phyloP scores from a whole-genome alignment of 2,329 filamentous ascomycete species.

The Leptoxyphium fumago region DNA sequence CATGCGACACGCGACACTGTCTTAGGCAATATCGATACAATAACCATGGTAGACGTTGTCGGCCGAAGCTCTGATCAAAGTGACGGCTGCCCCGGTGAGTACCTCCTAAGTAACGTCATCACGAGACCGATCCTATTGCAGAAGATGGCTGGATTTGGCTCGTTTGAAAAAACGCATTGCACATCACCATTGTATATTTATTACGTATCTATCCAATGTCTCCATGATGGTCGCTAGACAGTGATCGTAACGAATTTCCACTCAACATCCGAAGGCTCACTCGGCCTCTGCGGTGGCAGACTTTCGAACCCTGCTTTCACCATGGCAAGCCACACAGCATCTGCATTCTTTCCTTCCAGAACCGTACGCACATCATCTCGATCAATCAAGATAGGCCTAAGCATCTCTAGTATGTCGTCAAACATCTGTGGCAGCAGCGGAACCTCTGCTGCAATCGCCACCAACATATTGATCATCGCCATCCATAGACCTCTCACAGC shows the following conservation, averaged over 20 bases:
- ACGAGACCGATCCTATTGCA: too few species aligned
- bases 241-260: not conserved
- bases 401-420: constrained; percentile 52
- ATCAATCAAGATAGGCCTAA: constrained; percentile 28
- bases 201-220: too few species aligned
- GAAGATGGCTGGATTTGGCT: too few species aligned
- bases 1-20: too few species aligned
- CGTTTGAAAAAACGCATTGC: too few species aligned
- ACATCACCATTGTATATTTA: too few species aligned
- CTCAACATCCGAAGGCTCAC: not conserved
- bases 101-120: too few species aligned
- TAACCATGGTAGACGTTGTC: too few species aligned
- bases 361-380: constrained; percentile 36
- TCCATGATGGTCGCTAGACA: too few species aligned
- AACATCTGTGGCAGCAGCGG: constrained; percentile 53
- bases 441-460: constrained; percentile 47
- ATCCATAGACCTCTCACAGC: constrained; percentile 51
- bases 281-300: not conserved
- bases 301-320: constrained; percentile 13
- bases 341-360: constrained; percentile 51
- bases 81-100: too few species aligned
- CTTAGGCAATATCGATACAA: too few species aligned
- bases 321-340: constrained; percentile 61
- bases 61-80: too few species aligned
- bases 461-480: constrained; percentile 44